A percentile compares a stretch with the other conserved stretches of the same genome.
Conservation (phyloP, 116 monocot species). For the Trichopus zeylanicus region DNA sequence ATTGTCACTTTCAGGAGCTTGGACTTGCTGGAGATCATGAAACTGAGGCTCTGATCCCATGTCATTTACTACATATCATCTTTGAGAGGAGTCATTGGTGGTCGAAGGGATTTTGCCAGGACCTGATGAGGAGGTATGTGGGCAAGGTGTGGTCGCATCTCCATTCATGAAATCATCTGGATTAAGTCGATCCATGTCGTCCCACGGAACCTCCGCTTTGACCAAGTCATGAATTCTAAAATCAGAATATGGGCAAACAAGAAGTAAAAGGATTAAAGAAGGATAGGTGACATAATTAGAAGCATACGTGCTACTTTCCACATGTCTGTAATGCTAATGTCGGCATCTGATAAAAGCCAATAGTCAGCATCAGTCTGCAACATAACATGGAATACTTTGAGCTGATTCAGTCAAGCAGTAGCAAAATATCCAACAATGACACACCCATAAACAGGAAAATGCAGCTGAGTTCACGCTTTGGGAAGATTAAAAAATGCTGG, state of each 20-base stretch:
- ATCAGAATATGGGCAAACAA: not conserved
- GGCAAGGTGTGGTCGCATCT: constrained; percentile 14
- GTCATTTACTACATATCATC: no score
- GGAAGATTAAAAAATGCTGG: no score
- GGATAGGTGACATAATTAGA: not conserved
- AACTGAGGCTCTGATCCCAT: no score
- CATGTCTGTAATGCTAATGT: constrained; percentile 52
- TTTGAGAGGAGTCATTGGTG: no score
- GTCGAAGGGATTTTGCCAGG: constrained; percentile 8
- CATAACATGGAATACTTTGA: no score
- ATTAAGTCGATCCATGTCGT: constrained; percentile 15
- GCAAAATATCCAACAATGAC: not conserved
- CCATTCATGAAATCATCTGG: constrained; percentile 17
- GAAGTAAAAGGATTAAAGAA: not conserved
- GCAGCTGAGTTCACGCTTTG: no score
- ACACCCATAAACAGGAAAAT: not conserved
- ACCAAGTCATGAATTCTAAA: constrained; percentile 4
- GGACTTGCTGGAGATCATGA: no score
- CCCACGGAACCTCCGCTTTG: constrained; percentile 36
- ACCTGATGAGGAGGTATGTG: constrained; percentile 11
- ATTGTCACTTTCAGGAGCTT: no score
- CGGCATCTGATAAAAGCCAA: constrained; percentile 40
- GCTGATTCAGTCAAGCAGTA: no score
- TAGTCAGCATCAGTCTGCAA: constrained; percentile 59
- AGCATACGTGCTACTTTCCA: constrained; percentile 61